phyloP scores from a whole-genome alignment of 805 yeast species.

The Dipodascopsis tothii region DNA sequence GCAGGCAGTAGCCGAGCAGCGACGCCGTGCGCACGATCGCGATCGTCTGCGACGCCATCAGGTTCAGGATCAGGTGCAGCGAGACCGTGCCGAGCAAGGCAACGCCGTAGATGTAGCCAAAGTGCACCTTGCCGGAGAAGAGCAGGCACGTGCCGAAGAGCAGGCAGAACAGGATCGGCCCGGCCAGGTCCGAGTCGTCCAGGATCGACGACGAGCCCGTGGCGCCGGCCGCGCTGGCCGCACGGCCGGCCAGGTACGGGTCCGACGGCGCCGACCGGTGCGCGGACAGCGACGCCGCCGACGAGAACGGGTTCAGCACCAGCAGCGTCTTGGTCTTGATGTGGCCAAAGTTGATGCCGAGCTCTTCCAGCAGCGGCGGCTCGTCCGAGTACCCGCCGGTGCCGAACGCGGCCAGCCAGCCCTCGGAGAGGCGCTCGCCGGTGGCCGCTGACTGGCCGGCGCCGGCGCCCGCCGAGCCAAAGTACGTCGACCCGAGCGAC shows the following conservation, averaged over 20 bases:
- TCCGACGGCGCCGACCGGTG: too few species aligned
- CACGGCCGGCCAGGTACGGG: too few species aligned
- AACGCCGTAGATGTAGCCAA: constrained; percentile 94
- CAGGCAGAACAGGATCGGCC: constrained; percentile 83
- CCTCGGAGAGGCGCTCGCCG: constrained; percentile 50
- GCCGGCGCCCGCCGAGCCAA: constrained; percentile 26
- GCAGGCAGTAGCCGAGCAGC: constrained; percentile 85
- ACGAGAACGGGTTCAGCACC: constrained; percentile 69
- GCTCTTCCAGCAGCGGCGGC: constrained; percentile 82
- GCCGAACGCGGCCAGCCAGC: constrained; percentile 84
- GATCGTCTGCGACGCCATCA: constrained; percentile 57
- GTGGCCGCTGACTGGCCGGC: constrained; percentile 32
- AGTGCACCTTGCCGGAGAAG: constrained; percentile 85
- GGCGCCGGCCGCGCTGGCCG: neutral
- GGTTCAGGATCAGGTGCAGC: constrained; percentile 72
- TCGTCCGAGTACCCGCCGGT: constrained; percentile 93
- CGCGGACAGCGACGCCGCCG: neutral
- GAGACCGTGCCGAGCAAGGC: constrained; percentile 85
- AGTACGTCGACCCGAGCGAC: neutral
- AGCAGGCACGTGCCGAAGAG: constrained; percentile 76
- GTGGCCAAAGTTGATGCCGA: constrained; percentile 87
- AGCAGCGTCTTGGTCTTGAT: constrained; percentile 77
- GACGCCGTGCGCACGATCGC: constrained; percentile 68
- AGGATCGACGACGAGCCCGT: constrained; percentile 36
- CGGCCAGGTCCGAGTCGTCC: constrained; percentile 89